A percentile compares a stretch with the other conserved stretches of the same genome.
These are phyloP conservation scores for Hanseniaspora sp. DNA, from an alignment of 1,139 yeast species.

Conservation along the genomic window DNA sequence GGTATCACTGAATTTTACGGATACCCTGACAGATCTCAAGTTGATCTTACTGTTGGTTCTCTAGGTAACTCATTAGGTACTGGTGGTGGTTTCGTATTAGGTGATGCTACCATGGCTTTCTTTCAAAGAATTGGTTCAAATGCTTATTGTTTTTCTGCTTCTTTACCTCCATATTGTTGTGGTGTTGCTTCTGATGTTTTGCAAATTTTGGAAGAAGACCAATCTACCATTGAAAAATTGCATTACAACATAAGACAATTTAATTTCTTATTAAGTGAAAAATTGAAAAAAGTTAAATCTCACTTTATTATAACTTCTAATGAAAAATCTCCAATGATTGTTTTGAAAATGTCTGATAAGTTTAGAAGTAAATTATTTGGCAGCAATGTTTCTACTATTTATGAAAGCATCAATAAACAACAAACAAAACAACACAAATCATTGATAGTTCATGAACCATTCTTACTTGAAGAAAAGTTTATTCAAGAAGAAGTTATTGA, in stretches of 20 bases:
- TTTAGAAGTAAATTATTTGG: constrained; percentile 27
- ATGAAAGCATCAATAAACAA: constrained; percentile 23
- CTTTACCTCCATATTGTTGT: constrained; percentile 87
- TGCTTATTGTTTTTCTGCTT: constrained; percentile 89
- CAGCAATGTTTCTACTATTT: constrained; percentile 26
- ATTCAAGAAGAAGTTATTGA: constrained; percentile 54
- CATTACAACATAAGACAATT: constrained; percentile 32
- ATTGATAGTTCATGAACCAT: constrained; percentile 32
- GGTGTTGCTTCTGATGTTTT: constrained; percentile 57
- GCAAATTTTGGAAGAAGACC: constrained; percentile 34
- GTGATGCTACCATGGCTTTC: constrained; percentile 69
- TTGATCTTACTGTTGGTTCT: constrained; percentile 81
- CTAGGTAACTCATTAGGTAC: constrained; percentile 76
- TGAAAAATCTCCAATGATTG: constrained; percentile 55
- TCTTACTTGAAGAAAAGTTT: constrained; percentile 50
- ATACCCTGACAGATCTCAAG: constrained; percentile 46
- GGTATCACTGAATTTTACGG: constrained; percentile 65
- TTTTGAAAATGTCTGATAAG: constrained; percentile 42
- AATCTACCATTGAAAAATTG: constrained; percentile 28
- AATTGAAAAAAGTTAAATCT: constrained; percentile 26
- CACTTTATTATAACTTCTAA: constrained; percentile 47
- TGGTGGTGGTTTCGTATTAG: constrained; percentile 92
- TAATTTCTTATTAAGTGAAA: constrained; percentile 29
- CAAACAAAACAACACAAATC: constrained; percentile 26
- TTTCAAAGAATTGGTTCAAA: constrained; percentile 85